Conservation (phyloP, 768 basidiomycete species). For the Terana coerulea region DNA sequence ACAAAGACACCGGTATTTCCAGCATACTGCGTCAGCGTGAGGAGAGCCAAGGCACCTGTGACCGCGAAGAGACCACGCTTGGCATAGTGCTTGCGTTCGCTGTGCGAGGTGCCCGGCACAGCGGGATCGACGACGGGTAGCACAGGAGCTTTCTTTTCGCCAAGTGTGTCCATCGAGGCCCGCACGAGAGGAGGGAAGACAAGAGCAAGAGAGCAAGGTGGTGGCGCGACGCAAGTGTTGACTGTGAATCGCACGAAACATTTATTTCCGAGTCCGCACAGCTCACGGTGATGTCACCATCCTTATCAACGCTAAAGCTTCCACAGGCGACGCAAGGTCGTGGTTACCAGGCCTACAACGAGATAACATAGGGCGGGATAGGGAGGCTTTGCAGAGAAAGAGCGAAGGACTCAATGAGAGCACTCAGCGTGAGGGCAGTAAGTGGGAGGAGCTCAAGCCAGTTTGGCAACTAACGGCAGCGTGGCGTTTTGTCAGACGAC, state of each 20-base stretch:
- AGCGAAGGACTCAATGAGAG: no score
- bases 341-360: no score
- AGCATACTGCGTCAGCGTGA: no score
- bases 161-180: neutral
- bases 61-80: neutral
- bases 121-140: neutral
- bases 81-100: neutral
- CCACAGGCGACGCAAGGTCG: no score
- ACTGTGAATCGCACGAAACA: neutral
- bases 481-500: no score
- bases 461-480: neutral
- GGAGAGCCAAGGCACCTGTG: neutral
- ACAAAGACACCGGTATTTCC: no score
- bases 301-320: neutral
- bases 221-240: neutral
- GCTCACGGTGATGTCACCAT: slow-evolving; percentile 8
- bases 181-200: neutral
- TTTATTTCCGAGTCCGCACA: neutral
- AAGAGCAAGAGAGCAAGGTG: neutral
- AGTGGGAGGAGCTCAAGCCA: neutral
- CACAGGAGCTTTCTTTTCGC: neutral
- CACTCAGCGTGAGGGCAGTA: no score
- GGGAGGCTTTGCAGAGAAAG: no score
- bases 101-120: neutral
- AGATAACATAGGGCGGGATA: no score